Evolutionary conservation across 2,329 filamentous ascomycete genomes (phyloP), one percentile per base, ranked within the genome.

Genomic region (Zymoseptoria tritici): DNA sequence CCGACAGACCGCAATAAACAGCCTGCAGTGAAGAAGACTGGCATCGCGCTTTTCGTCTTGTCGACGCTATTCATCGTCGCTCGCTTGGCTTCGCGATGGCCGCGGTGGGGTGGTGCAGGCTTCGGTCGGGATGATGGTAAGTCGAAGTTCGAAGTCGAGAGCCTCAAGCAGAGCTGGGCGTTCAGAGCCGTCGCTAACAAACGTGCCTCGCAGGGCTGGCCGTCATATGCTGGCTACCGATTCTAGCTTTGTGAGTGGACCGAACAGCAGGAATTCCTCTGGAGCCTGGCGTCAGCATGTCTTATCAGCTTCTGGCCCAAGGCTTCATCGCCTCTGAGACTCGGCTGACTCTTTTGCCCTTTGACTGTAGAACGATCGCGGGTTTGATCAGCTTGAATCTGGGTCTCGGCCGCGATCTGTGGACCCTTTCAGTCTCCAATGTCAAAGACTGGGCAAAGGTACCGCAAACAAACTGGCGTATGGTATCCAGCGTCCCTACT

Each of bases 361-460:
- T 26, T 5, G 24, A 26, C 24, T 26, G 1, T 8, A 26, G 24
- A 26, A 52, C 50, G 4, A 21, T 52, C 4, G 50, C 19, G 20
- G 50, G 2, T 21, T 19, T 22, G 24, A 21, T 21, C 20, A 22
- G 8, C 8, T 1, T 52, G 4, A 1, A 21, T 13, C 20, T 19
- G 11, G 50, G 50, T 21, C 24, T 22, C 13, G 57, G 57, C 2
- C 46, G 24, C 22, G 57, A 59, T 49, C 46, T 54, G 9, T 59
- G 57, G 57, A 59, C 31, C 42, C n/a, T 59, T 19, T 46, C 53
- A 29, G 49, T 56, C 24, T 26, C 20, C 13, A 50, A 56, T 42
- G 52, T 59, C 13, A 21, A 56, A 26, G 16, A 24, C 7, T 46
- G 24, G 9, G 57, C 57, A 3, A 59, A 56, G 49, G 57, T 56